Conservation (phyloP, 139 green algal genomes). For the Picochlorum sp. region DNA sequence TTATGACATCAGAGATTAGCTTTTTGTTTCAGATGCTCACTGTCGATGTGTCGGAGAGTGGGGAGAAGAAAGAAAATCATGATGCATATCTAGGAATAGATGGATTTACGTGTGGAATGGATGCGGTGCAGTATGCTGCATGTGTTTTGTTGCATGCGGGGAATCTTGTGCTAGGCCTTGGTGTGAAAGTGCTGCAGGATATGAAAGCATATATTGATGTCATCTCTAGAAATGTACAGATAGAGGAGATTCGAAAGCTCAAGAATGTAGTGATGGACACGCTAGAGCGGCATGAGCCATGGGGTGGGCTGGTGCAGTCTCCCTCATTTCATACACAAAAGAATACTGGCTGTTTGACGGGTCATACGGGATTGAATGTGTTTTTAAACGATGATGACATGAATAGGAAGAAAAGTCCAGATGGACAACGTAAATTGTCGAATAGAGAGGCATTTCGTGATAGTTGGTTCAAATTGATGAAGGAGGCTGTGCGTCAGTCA, state of each 20-base stretch:
- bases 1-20: too few species aligned
- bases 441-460: conserved; percentile 55
- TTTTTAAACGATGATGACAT: conserved; percentile 17
- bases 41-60: too few species aligned
- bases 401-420: conserved; percentile 16
- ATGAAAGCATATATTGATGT: not conserved
- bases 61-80: too few species aligned
- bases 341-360: not conserved
- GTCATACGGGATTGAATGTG: conserved; percentile 14
- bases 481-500: conserved; percentile 16
- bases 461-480: conserved; percentile 38
- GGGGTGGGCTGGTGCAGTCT: not conserved
- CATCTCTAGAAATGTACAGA: too few species aligned
- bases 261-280: too few species aligned
- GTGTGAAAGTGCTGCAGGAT: conserved; percentile 22
- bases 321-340: conserved; percentile 1
- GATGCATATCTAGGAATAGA: too few species aligned
- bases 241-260: too few species aligned
- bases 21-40: too few species aligned
- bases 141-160: conserved; percentile 17
- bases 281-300: too few species aligned
- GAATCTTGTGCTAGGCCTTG: conserved; percentile 29
- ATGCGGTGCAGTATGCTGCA: conserved; percentile 15
- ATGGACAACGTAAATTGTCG: conserved; percentile 39
- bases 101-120: conserved; percentile 7